A percentile compares a stretch with the other conserved stretches of the same genome.
These are phyloP conservation scores for Rheum nobile DNA, from an alignment of 148 eudicot species.

Conservation along the genomic window DNA sequence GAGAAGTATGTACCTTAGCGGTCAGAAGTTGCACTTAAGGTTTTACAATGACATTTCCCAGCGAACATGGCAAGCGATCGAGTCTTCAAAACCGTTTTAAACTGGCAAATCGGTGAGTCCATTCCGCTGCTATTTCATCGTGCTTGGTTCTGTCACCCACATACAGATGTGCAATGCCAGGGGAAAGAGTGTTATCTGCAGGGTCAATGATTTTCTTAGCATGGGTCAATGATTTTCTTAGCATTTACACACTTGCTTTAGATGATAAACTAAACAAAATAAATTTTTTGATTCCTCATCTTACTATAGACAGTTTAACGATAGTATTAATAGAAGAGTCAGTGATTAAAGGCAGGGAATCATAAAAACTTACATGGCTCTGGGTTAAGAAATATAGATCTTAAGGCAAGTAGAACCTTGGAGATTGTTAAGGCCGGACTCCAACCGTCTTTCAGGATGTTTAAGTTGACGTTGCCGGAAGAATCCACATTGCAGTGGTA, in stretches of 20 bases:
- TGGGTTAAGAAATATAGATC: conserved; percentile 59
- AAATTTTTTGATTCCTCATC: background rate
- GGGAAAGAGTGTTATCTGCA: conserved; percentile 63
- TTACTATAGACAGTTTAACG: background rate
- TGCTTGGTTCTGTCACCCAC: conserved; percentile 60
- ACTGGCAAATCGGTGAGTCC: conserved; percentile 81
- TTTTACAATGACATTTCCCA: no score
- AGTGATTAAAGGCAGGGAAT: background rate
- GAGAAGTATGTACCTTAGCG: background rate
- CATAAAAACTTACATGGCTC: conserved; percentile 50
- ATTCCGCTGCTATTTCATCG: conserved; percentile 81
- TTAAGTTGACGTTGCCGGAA: conserved; percentile 57
- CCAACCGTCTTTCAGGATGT: conserved; percentile 81
- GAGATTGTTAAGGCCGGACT: conserved; percentile 92
- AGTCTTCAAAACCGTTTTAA: background rate
- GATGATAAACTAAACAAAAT: background rate
- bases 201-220: background rate
- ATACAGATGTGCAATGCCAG: conserved; percentile 65
- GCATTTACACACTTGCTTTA: no score
- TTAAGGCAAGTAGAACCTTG: conserved; percentile 58
- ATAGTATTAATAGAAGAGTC: background rate
- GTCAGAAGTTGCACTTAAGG: background rate
- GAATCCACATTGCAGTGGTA: conserved; percentile 95
- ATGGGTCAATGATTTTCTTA: no score
- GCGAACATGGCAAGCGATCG: no score